phyloP scores from a whole-genome alignment of 2,329 filamentous ascomycete species.

The Colletotrichum filicis region DNA sequence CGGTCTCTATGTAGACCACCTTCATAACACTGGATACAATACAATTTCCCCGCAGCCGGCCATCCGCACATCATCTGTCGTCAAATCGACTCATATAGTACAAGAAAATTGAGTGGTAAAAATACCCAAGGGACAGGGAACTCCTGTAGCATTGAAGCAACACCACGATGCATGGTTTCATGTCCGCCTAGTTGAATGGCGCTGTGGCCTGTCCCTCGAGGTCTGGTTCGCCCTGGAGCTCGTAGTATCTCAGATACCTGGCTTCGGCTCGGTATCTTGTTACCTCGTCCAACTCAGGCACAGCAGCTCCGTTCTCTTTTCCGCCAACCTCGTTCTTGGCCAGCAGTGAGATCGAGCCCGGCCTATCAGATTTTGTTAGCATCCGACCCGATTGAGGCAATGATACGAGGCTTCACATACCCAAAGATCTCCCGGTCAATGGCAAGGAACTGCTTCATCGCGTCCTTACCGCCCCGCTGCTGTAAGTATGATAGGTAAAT shows the following conservation, averaged over 20 bases:
- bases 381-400: neutral
- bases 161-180: neutral
- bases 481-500: conserved; percentile 87
- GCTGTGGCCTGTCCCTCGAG: conserved; percentile 60
- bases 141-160: conserved; percentile 21
- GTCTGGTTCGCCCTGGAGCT: conserved; percentile 60
- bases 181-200: conserved; percentile 57
- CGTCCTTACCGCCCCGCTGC: conserved; percentile 82
- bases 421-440: conserved; percentile 91
- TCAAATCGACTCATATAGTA: conserved; percentile 31
- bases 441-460: conserved; percentile 86
- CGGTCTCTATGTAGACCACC: conserved; percentile 25
- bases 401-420: conserved; percentile 55
- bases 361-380: conserved; percentile 46
- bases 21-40: conserved; percentile 28
- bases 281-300: conserved; percentile 61
- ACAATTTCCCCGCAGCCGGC: conserved; percentile 21
- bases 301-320: conserved; percentile 58
- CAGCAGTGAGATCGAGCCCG: conserved; percentile 56
- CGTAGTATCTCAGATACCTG: conserved; percentile 62
- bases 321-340: conserved; percentile 48
- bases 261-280: conserved; percentile 63
- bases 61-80: conserved; percentile 22
- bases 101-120: conserved; percentile 20
- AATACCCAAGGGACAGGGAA: neutral